Percentiles rank a stretch among this genome's conserved stretches.
phyloP scores from a whole-genome alignment of 1,284 basidiomycete species.

The Golubevia pallescens region DNA sequence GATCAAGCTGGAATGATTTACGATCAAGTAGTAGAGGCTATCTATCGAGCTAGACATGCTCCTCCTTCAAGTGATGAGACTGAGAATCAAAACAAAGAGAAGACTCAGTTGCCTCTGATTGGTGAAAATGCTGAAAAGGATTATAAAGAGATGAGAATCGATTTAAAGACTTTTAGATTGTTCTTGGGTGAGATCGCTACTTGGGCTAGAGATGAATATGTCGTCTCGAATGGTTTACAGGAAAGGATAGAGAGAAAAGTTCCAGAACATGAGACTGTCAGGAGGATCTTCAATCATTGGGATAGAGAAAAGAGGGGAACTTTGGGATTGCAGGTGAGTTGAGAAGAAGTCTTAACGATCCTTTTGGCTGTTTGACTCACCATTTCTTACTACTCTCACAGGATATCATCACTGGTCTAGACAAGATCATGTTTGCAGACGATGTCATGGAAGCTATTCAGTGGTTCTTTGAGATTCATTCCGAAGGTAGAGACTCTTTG shows the following conservation, averaged over 20 bases:
- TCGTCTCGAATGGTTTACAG: constrained; percentile 70
- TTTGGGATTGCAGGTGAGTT: constrained; percentile 38
- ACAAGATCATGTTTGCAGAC: constrained; percentile 52
- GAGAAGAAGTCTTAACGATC: background rate
- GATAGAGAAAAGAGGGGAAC: constrained; percentile 50
- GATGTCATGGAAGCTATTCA: constrained; percentile 50
- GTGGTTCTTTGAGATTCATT: constrained; percentile 62
- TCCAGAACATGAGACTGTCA: constrained; percentile 49
- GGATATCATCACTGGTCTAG: constrained; percentile 54
- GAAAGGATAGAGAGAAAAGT: constrained; percentile 57
- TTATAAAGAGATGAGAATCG: constrained; percentile 78
- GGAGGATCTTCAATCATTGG: constrained; percentile 49
- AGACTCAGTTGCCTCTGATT: background rate
- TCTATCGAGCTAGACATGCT: constrained; percentile 56
- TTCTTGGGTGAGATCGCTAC: constrained; percentile 92
- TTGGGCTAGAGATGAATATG: constrained; percentile 94
- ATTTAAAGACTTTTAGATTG: constrained; percentile 81
- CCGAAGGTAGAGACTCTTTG: constrained; percentile 40
- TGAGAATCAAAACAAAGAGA: background rate
- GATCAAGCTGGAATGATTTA: constrained; percentile 89
- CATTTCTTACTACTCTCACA: constrained; percentile 2
- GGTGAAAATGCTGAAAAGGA: constrained; percentile 53
- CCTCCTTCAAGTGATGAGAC: constrained; percentile 13
- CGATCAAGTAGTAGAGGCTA: constrained; percentile 71
- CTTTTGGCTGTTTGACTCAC: background rate